A percentile compares a stretch with the other conserved stretches of the same genome.
Evolutionary conservation across 768 basidiomycete genomes (phyloP).

Genomic region (Pisolithus sp.): DNA sequence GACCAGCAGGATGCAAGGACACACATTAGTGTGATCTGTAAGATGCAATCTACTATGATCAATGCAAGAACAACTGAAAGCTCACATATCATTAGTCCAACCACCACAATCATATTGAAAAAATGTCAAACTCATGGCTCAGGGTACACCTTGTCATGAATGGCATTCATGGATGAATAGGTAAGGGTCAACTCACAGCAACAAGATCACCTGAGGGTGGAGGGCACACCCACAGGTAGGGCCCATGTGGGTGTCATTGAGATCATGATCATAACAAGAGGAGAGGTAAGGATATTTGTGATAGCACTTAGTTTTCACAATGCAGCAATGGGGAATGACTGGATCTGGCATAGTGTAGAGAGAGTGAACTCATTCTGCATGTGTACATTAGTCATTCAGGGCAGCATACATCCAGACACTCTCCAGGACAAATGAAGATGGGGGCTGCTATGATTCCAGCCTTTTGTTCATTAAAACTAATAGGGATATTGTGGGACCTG

Average conservation of each 20-base stretch:
- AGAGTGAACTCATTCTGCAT: background rate
- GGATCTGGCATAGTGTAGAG: slow-evolving; percentile 1
- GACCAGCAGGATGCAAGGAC: slow-evolving; percentile 7
- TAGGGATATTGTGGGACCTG: slow-evolving; percentile 16
- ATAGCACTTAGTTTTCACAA: slow-evolving; percentile 30
- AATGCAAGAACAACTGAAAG: slow-evolving; percentile 11
- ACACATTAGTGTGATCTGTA: slow-evolving; percentile 17
- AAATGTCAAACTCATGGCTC: slow-evolving; percentile 22
- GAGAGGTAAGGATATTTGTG: slow-evolving; percentile 36
- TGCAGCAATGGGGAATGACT: background rate
- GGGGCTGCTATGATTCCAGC: slow-evolving; percentile 40
- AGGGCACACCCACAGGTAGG: slow-evolving; percentile 29
- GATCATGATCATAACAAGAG: slow-evolving; percentile 8
- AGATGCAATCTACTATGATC: slow-evolving; percentile 14
- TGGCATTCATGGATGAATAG: slow-evolving; percentile 43
- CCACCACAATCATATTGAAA: too few relatives aligned
- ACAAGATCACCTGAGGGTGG: slow-evolving; percentile 40
- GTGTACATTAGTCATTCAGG: slow-evolving; percentile 18
- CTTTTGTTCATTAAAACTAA: slow-evolving; percentile 28
- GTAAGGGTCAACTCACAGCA: slow-evolving; percentile 42
- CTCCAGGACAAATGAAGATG: slow-evolving; percentile 52
- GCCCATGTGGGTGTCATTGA: slow-evolving; percentile 9
- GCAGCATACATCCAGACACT: slow-evolving; percentile 41
- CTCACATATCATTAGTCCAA: too few relatives aligned
- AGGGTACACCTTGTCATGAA: slow-evolving; percentile 36